Evolutionary conservation across 148 eudicot genomes (phyloP).

Genomic region (Rheum nobile): DNA sequence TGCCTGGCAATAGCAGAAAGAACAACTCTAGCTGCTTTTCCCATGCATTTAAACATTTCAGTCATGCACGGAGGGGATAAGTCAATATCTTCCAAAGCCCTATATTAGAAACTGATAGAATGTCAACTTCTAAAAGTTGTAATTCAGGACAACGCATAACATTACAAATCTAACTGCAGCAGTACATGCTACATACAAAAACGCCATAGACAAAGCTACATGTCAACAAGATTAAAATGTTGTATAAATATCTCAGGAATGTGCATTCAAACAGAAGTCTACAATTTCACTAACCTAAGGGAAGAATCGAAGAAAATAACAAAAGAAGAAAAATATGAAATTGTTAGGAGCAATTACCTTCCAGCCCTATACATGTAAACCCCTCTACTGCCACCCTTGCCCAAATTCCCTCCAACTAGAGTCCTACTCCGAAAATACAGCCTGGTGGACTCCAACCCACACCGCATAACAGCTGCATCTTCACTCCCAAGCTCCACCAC

Average conservation of each 20-base stretch:
- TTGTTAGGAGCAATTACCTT: conserved; percentile 30
- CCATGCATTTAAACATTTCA: conserved; percentile 79
- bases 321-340: not conserved
- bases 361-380: conserved; percentile 71
- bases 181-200: not conserved
- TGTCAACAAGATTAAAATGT: not conserved
- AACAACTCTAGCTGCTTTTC: conserved; percentile 75
- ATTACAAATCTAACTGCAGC: not conserved
- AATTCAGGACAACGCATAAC: conserved; percentile 5
- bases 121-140: conserved; percentile 15
- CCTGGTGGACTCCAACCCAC: conserved; percentile 62
- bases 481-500: conserved; percentile 54
- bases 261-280: not conserved
- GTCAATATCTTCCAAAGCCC: conserved; percentile 82
- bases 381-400: conserved; percentile 36
- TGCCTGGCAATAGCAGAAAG: conserved; percentile 74
- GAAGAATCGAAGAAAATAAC: not conserved
- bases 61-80: conserved; percentile 88
- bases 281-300: not conserved
- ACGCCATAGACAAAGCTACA: not conserved
- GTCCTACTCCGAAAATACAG: conserved; percentile 45
- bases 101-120: conserved; percentile 24
- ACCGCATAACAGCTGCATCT: conserved; percentile 55
- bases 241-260: not conserved
- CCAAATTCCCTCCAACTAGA: conserved; percentile 12